A percentile compares a stretch with the other conserved stretches of the same genome.
These are phyloP conservation scores for Paramecium pentaurelia DNA, from an alignment of 73 alveolate genomes.

Conservation along the genomic window DNA sequence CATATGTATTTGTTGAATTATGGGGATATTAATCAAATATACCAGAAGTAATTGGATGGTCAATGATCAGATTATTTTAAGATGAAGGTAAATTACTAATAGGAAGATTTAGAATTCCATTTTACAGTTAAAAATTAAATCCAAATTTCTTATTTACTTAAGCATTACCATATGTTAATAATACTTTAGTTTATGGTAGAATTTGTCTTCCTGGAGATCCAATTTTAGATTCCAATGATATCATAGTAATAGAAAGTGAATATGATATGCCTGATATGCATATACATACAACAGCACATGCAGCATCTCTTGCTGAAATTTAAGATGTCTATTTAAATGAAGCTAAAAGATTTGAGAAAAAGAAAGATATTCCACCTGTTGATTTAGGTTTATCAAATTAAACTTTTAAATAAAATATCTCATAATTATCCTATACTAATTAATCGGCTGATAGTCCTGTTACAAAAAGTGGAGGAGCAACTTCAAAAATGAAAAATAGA, in stretches of 20 bases:
- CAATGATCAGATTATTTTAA: neutral
- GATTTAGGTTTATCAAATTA: neutral
- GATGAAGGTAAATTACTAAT: constrained; percentile 12
- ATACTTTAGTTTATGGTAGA: constrained; percentile 28
- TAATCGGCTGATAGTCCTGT: neutral
- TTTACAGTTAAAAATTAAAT: neutral
- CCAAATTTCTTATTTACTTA: constrained; percentile 20
- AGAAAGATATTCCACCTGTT: neutral
- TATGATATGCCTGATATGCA: constrained; percentile 53
- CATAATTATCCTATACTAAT: neutral
- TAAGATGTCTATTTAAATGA: constrained; percentile 8
- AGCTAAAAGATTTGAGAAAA: neutral
- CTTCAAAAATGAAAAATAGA: neutral
- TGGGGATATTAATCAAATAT: constrained; percentile 13
- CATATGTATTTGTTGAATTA: constrained; percentile 19
- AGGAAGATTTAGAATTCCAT: constrained; percentile 21
- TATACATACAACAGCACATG: constrained; percentile 47
- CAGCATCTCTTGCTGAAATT: constrained; percentile 40
- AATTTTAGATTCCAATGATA: constrained; percentile 13
- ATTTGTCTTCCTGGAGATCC: constrained; percentile 35
- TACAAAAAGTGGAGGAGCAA: constrained; percentile 24
- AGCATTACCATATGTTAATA: constrained; percentile 19
- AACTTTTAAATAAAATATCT: neutral
- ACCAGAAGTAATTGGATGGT: constrained; percentile 41
- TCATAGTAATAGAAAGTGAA: constrained; percentile 26